These are phyloP conservation scores for Auricularia heimuer DNA, from an alignment of 768 basidiomycete species.

Conservation along the genomic window DNA sequence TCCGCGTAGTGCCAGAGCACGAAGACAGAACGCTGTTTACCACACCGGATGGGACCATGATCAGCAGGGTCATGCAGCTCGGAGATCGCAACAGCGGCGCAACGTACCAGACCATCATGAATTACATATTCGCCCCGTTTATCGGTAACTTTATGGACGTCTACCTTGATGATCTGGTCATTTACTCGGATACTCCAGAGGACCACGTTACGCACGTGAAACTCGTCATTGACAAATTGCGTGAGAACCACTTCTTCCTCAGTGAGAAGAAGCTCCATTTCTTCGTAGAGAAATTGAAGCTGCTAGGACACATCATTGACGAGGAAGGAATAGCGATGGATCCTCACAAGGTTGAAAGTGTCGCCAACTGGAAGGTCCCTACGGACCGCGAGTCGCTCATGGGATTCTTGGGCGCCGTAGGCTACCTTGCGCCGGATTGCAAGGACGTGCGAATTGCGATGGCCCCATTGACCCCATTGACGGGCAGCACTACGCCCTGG, in stretches of 20 bases:
- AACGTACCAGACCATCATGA: conserved; percentile 36
- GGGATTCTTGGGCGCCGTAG: conserved; percentile 25
- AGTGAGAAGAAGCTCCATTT: conserved; percentile 27
- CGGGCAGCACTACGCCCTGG: background rate
- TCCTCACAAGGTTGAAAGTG: conserved; percentile 31
- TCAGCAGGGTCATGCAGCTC: conserved; percentile 29
- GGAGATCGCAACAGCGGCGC: conserved; percentile 26
- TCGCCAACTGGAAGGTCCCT: conserved; percentile 22
- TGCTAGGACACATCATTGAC: conserved; percentile 27
- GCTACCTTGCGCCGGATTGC: conserved; percentile 18
- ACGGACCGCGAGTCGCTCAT: conserved; percentile 24
- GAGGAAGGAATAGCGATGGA: conserved; percentile 35
- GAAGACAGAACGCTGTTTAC: conserved; percentile 18
- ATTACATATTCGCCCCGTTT: conserved; percentile 25
- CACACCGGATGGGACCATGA: conserved; percentile 35
- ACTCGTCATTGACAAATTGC: conserved; percentile 26
- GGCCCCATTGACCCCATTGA: background rate
- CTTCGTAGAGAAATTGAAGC: conserved; percentile 16
- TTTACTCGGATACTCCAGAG: conserved; percentile 22
- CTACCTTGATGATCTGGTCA: conserved; percentile 27
- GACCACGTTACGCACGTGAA: conserved; percentile 22
- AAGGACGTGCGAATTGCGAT: background rate
- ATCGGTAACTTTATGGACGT: conserved; percentile 26
- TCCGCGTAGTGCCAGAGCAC: conserved; percentile 15
- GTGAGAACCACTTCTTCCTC: conserved; percentile 26